phyloP scores from a whole-genome alignment of 805 yeast genomes.

The Wickerhamiella qilinensis region DNA sequence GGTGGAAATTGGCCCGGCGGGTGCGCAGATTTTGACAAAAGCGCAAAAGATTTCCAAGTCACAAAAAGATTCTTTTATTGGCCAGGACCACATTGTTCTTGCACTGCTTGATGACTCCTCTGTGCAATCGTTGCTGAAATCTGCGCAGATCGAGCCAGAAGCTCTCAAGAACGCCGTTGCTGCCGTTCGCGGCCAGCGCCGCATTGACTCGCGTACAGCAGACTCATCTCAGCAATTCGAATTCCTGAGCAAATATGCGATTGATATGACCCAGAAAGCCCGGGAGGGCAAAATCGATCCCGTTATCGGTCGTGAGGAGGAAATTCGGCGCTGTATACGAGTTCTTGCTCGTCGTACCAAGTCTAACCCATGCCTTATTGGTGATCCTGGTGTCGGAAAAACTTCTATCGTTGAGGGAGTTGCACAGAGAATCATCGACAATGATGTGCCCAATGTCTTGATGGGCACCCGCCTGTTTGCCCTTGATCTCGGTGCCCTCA shows the following conservation, averaged over 20 bases:
- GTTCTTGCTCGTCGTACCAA: slow-evolving; percentile 94
- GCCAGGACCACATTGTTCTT: slow-evolving; percentile 82
- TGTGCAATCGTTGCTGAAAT: slow-evolving; percentile 56
- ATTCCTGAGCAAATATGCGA: slow-evolving; percentile 76
- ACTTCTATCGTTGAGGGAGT: slow-evolving; percentile 97
- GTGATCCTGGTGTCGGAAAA: slow-evolving; percentile 99
- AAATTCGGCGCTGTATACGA: slow-evolving; percentile 85
- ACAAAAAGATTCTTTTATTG: slow-evolving; percentile 82
- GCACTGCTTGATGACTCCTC: slow-evolving; percentile 71
- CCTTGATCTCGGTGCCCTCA: slow-evolving; percentile 85
- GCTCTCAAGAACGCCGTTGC: slow-evolving; percentile 63
- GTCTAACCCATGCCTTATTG: slow-evolving; percentile 90
- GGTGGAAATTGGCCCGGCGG: slow-evolving; percentile 55
- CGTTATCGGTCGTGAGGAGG: slow-evolving; percentile 97
- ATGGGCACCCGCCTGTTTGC: slow-evolving; percentile 71
- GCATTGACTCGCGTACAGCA: slow-evolving; percentile 86
- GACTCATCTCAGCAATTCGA: slow-evolving; percentile 78
- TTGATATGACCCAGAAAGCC: slow-evolving; percentile 86
- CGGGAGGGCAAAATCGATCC: slow-evolving; percentile 92
- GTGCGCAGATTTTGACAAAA: slow-evolving; percentile 55
- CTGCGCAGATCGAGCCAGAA: slow-evolving; percentile 44
- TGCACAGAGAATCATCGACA: slow-evolving; percentile 90
- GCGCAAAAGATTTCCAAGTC: slow-evolving; percentile 67
- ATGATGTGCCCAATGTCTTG: slow-evolving; percentile 83
- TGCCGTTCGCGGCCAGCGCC: slow-evolving; percentile 72